Conservation (phyloP, 73 alveolate genomes). For the Durusdinium trenchii region DNA sequence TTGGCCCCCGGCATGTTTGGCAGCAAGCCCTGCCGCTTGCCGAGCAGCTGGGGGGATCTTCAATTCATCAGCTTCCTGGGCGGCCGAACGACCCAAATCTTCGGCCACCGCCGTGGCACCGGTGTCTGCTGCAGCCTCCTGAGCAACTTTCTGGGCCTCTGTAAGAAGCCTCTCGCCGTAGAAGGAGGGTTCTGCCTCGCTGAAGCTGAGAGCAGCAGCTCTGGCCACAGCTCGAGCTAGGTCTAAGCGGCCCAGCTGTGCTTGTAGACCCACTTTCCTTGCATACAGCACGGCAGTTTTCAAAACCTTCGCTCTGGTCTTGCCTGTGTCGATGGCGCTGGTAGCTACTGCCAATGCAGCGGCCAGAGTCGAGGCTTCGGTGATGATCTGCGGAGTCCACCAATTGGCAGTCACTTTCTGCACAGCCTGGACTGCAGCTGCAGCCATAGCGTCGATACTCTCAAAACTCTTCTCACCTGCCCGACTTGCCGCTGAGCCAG, state of each 20-base stretch:
- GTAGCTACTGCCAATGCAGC: conserved; percentile 82
- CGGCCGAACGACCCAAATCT: not conserved
- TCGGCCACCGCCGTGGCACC: conserved; percentile 30
- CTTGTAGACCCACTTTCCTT: not conserved
- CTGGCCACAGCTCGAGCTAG: not conserved
- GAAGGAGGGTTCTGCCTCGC: not conserved
- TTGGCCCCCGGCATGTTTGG: conserved; percentile 37
- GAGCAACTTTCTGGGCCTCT: conserved; percentile 31
- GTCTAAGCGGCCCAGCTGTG: conserved; percentile 33
- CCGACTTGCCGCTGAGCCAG: conserved; percentile 55
- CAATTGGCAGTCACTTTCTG: conserved; percentile 7
- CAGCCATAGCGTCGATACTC: conserved; percentile 50
- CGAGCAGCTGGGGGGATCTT: conserved; percentile 53
- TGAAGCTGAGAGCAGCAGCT: conserved; percentile 13
- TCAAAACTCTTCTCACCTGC: conserved; percentile 48
- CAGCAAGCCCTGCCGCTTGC: conserved; percentile 52
- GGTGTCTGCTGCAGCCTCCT: conserved; percentile 36
- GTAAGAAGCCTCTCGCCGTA: not conserved
- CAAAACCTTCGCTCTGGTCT: not conserved
- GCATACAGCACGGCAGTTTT: conserved; percentile 22
- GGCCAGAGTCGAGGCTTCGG: conserved; percentile 27
- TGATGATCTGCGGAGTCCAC: not conserved
- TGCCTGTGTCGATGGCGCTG: conserved; percentile 72
- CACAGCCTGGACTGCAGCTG: conserved; percentile 63
- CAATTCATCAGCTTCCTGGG: not conserved